Percentiles rank a stretch among this genome's conserved stretches.
Conservation (phyloP, 805 yeast genomes). For the Brettanomyces anomalus region DNA sequence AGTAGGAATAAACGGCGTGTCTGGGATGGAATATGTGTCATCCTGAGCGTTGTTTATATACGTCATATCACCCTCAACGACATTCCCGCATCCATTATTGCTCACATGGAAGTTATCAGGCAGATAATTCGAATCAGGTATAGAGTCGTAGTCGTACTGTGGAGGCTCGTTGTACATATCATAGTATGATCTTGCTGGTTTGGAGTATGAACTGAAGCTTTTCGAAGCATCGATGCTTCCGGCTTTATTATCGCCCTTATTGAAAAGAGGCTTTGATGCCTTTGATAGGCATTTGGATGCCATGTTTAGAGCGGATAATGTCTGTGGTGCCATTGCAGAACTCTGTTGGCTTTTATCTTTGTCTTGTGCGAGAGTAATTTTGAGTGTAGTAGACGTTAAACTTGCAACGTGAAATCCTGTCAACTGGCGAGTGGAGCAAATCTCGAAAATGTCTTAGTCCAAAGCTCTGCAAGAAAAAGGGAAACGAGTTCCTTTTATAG, state of each 20-base stretch:
- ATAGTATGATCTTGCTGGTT: constrained; percentile 13
- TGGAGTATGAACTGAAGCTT: constrained; percentile 18
- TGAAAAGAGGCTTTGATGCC: constrained; percentile 1
- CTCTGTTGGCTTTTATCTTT: constrained; percentile 2
- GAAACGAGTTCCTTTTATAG: no score
- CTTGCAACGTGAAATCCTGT: no score
- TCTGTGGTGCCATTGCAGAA: constrained; percentile 18
- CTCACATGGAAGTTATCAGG: constrained; percentile 13
- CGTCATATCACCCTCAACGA: constrained; percentile 21
- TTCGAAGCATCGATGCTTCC: constrained; percentile 10
- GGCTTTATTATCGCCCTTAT: not conserved
- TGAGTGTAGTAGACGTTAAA: not conserved
- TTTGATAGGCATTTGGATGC: constrained; percentile 20
- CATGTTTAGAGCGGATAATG: constrained; percentile 19
- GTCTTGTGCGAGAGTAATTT: not conserved
- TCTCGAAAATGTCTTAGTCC: no score
- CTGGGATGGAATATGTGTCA: constrained; percentile 7
- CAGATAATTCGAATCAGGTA: not conserved
- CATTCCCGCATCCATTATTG: constrained; percentile 24
- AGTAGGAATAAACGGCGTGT: constrained; percentile 22
- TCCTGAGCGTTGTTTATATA: constrained; percentile 19
- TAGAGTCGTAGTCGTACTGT: constrained; percentile 10
- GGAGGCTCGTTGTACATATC: constrained; percentile 19
- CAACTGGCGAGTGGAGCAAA: no score
- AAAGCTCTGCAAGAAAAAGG: no score